Conservation (phyloP, 345 rosid species). For the Euphorbia peplus region DNA sequence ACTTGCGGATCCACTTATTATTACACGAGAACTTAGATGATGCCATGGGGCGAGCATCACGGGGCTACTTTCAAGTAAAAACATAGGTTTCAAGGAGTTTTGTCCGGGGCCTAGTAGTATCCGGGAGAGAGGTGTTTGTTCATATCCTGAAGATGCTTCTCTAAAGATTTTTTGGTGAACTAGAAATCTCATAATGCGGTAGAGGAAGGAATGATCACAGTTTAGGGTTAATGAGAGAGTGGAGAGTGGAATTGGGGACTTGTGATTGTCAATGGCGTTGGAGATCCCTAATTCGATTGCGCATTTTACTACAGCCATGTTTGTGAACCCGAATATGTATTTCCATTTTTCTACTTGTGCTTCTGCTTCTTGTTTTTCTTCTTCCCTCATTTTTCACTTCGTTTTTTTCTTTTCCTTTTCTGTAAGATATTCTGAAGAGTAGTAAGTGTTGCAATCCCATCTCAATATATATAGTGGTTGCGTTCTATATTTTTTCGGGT, state of each 20-base stretch:
- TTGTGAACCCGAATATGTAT: constrained; percentile 46
- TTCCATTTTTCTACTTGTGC: constrained; percentile 56
- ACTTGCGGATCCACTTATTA: constrained; percentile 21
- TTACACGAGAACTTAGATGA: constrained; percentile 38
- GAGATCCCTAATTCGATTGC: constrained; percentile 73
- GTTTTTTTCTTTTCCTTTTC: too few species aligned
- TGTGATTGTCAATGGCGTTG: constrained; percentile 51
- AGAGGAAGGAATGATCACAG: constrained; percentile 47
- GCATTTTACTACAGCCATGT: constrained; percentile 64
- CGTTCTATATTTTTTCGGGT: too few species aligned
- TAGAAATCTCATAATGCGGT: constrained; percentile 62
- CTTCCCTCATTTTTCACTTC: not conserved
- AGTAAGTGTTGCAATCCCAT: constrained; percentile 3
- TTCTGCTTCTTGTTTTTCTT: constrained; percentile 24
- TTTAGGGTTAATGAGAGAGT: constrained; percentile 48
- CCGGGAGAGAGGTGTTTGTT: constrained; percentile 60
- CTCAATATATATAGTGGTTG: too few species aligned
- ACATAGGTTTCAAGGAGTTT: constrained; percentile 37
- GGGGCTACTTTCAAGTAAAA: constrained; percentile 46
- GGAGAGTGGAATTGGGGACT: constrained; percentile 41
- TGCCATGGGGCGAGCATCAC: constrained; percentile 63
- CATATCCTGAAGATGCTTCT: constrained; percentile 36
- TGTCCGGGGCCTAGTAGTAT: constrained; percentile 35
- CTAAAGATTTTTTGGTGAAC: constrained; percentile 46
- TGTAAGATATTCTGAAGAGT: constrained; percentile 21